These are phyloP conservation scores for Cutaneotrichosporon mucoides DNA, from an alignment of 1,284 basidiomycete genomes.

Conservation along the genomic window DNA sequence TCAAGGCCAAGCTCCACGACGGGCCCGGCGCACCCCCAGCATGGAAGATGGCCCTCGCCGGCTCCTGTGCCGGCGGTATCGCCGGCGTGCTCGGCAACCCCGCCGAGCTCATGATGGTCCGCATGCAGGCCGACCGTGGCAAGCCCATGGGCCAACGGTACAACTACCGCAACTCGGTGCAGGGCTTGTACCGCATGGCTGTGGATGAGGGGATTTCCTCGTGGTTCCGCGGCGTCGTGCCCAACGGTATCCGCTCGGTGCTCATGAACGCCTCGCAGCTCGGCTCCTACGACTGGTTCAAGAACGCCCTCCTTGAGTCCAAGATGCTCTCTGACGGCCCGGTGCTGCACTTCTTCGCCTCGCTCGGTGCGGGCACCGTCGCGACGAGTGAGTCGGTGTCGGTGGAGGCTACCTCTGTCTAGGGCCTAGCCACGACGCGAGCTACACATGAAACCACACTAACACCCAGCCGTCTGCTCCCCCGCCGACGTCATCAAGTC, in stretches of 20 bases:
- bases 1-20: constrained; percentile 73
- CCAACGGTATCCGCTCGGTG: constrained; percentile 78
- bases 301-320: constrained; percentile 67
- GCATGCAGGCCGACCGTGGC: constrained; percentile 82
- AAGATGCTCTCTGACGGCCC: constrained; percentile 74
- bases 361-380: constrained; percentile 81
- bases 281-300: constrained; percentile 88
- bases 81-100: constrained; percentile 82
- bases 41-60: constrained; percentile 75
- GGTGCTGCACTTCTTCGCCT: constrained; percentile 72
- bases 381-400: constrained; percentile 59
- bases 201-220: constrained; percentile 73
- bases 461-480: constrained; percentile 65
- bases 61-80: constrained; percentile 66
- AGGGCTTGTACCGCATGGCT: constrained; percentile 80
- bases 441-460: background rate
- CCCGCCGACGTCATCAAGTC: constrained; percentile 87
- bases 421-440: too few relatives aligned
- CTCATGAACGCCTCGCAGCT: constrained; percentile 91
- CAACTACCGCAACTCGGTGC: constrained; percentile 81
- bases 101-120: constrained; percentile 78
- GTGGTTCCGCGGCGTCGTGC: constrained; percentile 71
- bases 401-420: too few relatives aligned
- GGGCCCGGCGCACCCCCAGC: constrained; percentile 56
- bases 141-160: constrained; percentile 63